Percentiles rank a stretch among this genome's conserved stretches.
These are phyloP conservation scores for Trichoderma polysporum DNA, from an alignment of 2,329 filamentous ascomycete species.

Conservation along the genomic window DNA sequence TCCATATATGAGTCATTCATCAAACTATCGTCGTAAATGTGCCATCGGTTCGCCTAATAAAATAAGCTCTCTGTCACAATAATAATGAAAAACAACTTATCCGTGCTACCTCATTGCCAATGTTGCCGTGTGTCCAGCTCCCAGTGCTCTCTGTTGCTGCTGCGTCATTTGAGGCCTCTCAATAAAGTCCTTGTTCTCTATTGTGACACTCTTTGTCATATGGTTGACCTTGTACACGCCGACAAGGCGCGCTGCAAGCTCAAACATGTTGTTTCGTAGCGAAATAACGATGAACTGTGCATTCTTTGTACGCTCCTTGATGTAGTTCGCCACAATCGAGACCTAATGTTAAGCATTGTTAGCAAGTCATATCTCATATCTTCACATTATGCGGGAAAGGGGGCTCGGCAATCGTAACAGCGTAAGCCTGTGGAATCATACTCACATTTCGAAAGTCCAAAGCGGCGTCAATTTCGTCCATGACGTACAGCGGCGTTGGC, in stretches of 20 bases:
- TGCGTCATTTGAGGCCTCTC: slow-evolving; percentile 38
- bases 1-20: slow-evolving; percentile 7
- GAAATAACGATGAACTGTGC: slow-evolving; percentile 99
- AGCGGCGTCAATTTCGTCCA: slow-evolving; percentile 99
- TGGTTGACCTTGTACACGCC: slow-evolving; percentile 99
- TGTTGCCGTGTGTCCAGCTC: slow-evolving; percentile 34
- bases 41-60: background rate
- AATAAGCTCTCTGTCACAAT: background rate
- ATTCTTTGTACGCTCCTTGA: slow-evolving; percentile 98
- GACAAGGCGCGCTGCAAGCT: slow-evolving; percentile 89
- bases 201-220: slow-evolving; percentile 92
- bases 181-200: slow-evolving; percentile 81
- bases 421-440: slow-evolving; percentile 27
- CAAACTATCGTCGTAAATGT: background rate
- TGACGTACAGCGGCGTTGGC: slow-evolving; percentile 95
- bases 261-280: slow-evolving; percentile 98
- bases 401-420: background rate
- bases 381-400: slow-evolving; percentile 23
- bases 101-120: slow-evolving; percentile 35
- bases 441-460: slow-evolving; percentile 96
- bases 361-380: slow-evolving; percentile 23
- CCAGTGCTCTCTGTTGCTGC: slow-evolving; percentile 31
- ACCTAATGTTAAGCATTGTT: slow-evolving; percentile 54
- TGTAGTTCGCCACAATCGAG: slow-evolving; percentile 96
- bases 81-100: background rate